Base-by-base conservation (phyloP, 345 rosid species). In the Aurinia saxatilis region DNA sequence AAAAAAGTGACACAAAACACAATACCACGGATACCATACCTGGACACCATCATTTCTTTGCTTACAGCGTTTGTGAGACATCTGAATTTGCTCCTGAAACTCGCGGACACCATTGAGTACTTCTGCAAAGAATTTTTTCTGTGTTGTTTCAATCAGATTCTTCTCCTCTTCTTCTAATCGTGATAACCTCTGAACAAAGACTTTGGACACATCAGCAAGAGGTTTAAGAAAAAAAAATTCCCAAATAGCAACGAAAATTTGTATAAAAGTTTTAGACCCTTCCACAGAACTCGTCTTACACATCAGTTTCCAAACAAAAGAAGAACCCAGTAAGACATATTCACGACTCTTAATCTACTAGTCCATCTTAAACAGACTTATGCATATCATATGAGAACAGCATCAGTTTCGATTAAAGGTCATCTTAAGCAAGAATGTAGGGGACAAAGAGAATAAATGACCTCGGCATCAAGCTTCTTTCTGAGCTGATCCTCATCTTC, bases 381-480 rank as follows among this genome's bases (percentile, higher is more conserved):
- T 56, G 47, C 23, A 13, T 31, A 0, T 63, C 47, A 55, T 0
- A 17, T n/a, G 9, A 44, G 15, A 18, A 60, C 42, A 35, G 8
- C 7, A 60, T 42, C 8, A 58, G 39, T 25, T 27, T 39, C 25
- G n/a, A n/a, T n/a, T n/a, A n/a, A n/a, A 2, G 12, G 25, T 15
- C 65, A 48, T 27, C n/a, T n/a, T n/a, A n/a, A n/a, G n/a, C n/a
- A n/a, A n/a, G n/a, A n/a, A n/a, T n/a, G n/a, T n/a, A n/a, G n/a
- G n/a, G n/a, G n/a, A n/a, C n/a, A n/a, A 51, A 40, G 44, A 52
- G 34, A 57, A 17, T 42, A 47, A 59, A 57, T 68, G 35, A 93
- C 99, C 97, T 95, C 99, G 8, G 88, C 82, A 80, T 90, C 97
- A 51, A 95, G 91, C 78, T 88, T 90, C 87, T 88, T 88, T 57